These are phyloP conservation scores for Alternaria viburni DNA, from an alignment of 2,329 filamentous ascomycete species.

Conservation along the genomic window DNA sequence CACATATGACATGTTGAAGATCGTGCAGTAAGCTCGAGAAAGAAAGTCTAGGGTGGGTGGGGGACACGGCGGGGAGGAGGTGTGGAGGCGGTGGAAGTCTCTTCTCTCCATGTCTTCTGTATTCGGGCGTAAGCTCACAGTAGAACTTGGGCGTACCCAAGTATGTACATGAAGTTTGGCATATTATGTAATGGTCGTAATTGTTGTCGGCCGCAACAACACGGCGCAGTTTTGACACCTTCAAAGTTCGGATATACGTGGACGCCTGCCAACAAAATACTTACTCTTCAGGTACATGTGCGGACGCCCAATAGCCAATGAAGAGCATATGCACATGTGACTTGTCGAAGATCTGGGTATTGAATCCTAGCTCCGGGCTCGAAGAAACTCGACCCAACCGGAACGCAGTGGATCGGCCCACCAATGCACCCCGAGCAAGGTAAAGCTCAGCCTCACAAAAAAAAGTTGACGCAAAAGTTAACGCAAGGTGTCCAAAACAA, in stretches of 20 bases:
- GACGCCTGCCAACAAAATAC: conserved; percentile 19
- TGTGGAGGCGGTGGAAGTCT: not conserved
- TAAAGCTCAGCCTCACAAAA: conserved; percentile 19
- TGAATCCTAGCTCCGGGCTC: not conserved
- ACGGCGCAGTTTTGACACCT: not conserved
- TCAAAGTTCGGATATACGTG: not conserved
- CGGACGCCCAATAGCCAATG: conserved; percentile 22
- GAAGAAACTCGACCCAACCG: conserved; percentile 27
- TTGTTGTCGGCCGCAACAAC: not conserved
- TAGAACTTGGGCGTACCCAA: not conserved
- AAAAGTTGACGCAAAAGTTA: conserved; percentile 7
- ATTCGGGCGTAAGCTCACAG: not conserved
- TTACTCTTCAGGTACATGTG: conserved; percentile 7
- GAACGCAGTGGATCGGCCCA: conserved; percentile 23
- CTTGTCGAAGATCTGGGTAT: conserved; percentile 28
- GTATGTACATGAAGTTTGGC: not conserved
- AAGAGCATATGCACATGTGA: conserved; percentile 16
- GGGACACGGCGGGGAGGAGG: not conserved
- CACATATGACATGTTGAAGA: conserved; percentile 34
- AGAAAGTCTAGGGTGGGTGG: not conserved
- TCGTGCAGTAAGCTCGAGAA: conserved; percentile 5
- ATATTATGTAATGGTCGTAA: not conserved
- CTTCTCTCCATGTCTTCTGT: not conserved
- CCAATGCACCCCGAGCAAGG: conserved; percentile 22
- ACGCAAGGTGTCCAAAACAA: not conserved